These are phyloP conservation scores for Mortierella polycephala DNA, from an alignment of 371 early-diverging fungal species.

Conservation along the genomic window DNA sequence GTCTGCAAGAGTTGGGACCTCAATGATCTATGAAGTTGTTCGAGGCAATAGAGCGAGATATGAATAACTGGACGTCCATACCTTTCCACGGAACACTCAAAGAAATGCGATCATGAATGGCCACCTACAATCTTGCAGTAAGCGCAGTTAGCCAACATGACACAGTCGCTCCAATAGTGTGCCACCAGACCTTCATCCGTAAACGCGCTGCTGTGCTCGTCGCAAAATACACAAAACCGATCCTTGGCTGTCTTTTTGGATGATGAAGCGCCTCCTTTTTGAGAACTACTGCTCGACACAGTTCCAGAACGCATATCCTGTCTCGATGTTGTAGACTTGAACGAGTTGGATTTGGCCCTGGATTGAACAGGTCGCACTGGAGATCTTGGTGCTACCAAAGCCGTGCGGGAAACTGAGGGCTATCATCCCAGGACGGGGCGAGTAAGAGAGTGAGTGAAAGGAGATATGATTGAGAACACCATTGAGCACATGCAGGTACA, in stretches of 20 bases:
- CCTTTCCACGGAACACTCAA: too few relatives aligned
- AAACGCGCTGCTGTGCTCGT: constrained; percentile 71
- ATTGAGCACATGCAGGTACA: too few relatives aligned
- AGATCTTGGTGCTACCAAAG: constrained; percentile 1
- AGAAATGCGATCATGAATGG: neutral
- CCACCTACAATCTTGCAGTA: constrained; percentile 74
- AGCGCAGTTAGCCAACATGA: constrained; percentile 76
- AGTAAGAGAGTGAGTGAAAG: too few relatives aligned
- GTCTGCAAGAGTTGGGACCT: constrained; percentile 73
- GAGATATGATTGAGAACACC: too few relatives aligned
- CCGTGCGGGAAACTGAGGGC: constrained; percentile 6
- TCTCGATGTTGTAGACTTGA: constrained; percentile 6
- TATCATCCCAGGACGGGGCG: neutral
- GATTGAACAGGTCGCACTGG: constrained; percentile 23
- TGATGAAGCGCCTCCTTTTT: neutral
- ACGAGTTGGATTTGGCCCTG: constrained; percentile 9
- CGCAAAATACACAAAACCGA: constrained; percentile 81
- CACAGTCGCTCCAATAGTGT: constrained; percentile 85
- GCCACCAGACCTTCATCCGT: constrained; percentile 78
- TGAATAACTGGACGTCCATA: too few relatives aligned
- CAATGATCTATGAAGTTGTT: constrained; percentile 67
- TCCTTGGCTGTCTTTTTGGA: constrained; percentile 17
- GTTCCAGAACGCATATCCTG: constrained; percentile 4
- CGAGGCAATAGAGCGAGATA: neutral
- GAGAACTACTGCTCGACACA: neutral